Evolutionary conservation across 352 stramenopile species (phyloP).

Genomic region (Phytophthora melonis): DNA sequence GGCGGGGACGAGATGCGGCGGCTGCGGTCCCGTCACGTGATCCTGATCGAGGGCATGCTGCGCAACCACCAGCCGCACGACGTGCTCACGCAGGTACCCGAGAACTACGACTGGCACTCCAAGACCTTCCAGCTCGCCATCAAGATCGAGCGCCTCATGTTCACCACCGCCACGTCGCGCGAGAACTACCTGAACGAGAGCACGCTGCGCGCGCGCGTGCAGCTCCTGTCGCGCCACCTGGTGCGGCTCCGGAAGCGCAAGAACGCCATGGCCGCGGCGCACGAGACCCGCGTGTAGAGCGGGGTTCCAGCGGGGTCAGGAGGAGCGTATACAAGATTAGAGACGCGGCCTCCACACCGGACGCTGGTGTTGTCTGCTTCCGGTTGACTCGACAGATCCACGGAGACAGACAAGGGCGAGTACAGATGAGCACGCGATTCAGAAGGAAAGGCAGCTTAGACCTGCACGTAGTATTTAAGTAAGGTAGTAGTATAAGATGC

Average conservation of each 20-base stretch:
- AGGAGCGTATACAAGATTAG: constrained; percentile 26
- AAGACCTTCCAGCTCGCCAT: constrained; percentile 68
- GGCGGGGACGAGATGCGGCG: constrained; percentile 45
- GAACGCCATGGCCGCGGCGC: constrained; percentile 49
- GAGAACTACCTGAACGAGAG: constrained; percentile 67
- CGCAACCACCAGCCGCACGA: constrained; percentile 63
- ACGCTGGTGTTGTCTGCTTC: background rate
- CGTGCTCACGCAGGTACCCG: constrained; percentile 65
- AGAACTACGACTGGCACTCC: constrained; percentile 69
- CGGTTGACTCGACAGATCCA: no score
- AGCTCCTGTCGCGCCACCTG: constrained; percentile 63
- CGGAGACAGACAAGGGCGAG: background rate
- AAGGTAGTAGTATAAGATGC: constrained; percentile 40
- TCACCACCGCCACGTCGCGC: constrained; percentile 57
- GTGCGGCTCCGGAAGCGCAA: constrained; percentile 69
- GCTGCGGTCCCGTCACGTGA: constrained; percentile 51
- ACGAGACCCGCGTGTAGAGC: constrained; percentile 29
- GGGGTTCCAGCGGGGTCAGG: background rate
- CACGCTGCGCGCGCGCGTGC: constrained; percentile 59
- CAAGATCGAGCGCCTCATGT: constrained; percentile 77
- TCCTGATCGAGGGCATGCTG: constrained; percentile 69
- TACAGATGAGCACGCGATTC: background rate
- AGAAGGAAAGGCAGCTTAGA: constrained; percentile 23
- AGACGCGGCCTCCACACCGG: background rate
- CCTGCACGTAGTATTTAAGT: constrained; percentile 44